A percentile compares a stretch with the other conserved stretches of the same genome.
Conservation (phyloP, 495 filamentous ascomycete genomes). For the Penicillium simplicissimum region DNA sequence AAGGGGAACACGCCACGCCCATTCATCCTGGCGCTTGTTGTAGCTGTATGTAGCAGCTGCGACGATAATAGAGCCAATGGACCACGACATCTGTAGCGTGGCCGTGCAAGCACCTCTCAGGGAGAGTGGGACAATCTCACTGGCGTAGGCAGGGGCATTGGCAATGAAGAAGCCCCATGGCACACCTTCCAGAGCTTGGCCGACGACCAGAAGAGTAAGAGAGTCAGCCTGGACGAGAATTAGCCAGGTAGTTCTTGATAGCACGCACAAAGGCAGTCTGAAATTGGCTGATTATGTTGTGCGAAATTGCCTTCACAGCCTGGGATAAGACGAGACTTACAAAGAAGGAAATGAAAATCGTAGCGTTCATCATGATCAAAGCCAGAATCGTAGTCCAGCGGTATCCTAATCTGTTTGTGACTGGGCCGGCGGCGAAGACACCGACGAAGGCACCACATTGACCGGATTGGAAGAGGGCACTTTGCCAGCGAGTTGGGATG, state of each 20-base stretch:
- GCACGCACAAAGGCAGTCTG: not conserved
- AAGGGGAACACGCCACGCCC: slow-evolving; percentile 61
- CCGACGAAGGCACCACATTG: slow-evolving; percentile 65
- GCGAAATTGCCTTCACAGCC: no score
- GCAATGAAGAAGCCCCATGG: slow-evolving; percentile 78
- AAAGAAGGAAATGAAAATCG: slow-evolving; percentile 68
- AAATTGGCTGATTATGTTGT: no score
- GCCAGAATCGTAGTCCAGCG: slow-evolving; percentile 63
- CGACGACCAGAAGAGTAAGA: slow-evolving; percentile 61
- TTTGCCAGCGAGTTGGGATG: slow-evolving; percentile 40
- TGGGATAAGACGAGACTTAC: not conserved
- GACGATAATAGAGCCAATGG: slow-evolving; percentile 67
- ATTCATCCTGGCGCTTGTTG: slow-evolving; percentile 50
- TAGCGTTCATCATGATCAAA: slow-evolving; percentile 57
- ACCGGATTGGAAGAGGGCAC: slow-evolving; percentile 37
- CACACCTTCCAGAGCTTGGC: slow-evolving; percentile 70
- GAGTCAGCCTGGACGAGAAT: slow-evolving; percentile 23
- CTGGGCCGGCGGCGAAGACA: slow-evolving; percentile 64
- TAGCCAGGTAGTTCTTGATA: not conserved
- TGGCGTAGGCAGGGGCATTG: slow-evolving; percentile 68
- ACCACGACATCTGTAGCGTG: slow-evolving; percentile 75
- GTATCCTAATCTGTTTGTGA: slow-evolving; percentile 67
- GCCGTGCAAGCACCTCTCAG: slow-evolving; percentile 66
- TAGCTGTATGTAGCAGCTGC: slow-evolving; percentile 64
- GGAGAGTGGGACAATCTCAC: slow-evolving; percentile 66